Evolutionary conservation across 495 filamentous ascomycete species (phyloP).

Genomic region (Polyplosphaeria fusca): DNA sequence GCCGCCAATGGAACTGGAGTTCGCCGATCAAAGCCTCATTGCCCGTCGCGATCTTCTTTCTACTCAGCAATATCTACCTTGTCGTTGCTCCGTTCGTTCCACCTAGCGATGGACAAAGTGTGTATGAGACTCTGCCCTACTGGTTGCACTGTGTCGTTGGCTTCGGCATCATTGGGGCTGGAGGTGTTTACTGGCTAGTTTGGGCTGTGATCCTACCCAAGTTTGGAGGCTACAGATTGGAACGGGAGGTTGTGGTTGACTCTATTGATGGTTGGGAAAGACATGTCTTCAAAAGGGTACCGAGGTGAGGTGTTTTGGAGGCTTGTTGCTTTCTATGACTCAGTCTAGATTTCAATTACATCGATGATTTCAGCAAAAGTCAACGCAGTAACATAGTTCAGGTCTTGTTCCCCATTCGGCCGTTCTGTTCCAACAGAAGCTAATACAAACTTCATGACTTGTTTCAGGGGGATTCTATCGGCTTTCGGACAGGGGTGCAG

Average conservation of each 20-base stretch:
- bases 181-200: slow-evolving; percentile 51
- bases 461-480: too few species aligned
- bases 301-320: neutral
- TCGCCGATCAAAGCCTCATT: slow-evolving; percentile 46
- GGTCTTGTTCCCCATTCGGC: too few species aligned
- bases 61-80: slow-evolving; percentile 51
- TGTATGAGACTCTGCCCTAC: slow-evolving; percentile 52
- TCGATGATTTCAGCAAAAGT: too few species aligned
- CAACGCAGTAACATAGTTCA: too few species aligned
- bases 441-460: too few species aligned
- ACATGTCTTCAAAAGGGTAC: slow-evolving; percentile 37
- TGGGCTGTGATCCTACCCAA: slow-evolving; percentile 49
- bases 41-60: slow-evolving; percentile 47
- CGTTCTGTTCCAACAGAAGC: too few species aligned
- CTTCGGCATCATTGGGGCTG: slow-evolving; percentile 47
- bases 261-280: slow-evolving; percentile 47
- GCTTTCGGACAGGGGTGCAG: too few species aligned
- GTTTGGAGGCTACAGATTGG: slow-evolving; percentile 37
- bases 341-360: neutral
- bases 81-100: slow-evolving; percentile 52
- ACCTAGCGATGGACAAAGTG: slow-evolving; percentile 43
- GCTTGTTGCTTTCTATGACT: neutral
- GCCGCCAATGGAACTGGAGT: slow-evolving; percentile 42
- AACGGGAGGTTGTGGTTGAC: slow-evolving; percentile 32
- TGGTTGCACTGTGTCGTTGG: slow-evolving; percentile 53